phyloP scores from a whole-genome alignment of 1,139 yeast species.

The Candida tetrigidarum region DNA sequence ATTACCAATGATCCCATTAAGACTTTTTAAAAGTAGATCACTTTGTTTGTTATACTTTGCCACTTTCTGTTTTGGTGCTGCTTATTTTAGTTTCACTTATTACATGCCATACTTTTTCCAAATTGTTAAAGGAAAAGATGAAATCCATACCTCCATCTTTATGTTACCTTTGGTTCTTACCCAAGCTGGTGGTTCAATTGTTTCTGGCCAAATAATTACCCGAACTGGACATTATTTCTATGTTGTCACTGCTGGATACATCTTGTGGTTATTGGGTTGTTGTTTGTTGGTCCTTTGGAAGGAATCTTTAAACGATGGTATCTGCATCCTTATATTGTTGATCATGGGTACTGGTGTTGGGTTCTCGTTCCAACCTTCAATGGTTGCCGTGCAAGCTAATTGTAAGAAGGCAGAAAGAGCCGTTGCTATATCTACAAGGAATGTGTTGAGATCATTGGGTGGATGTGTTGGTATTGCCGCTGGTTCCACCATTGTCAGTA shows the following conservation, averaged over 20 bases:
- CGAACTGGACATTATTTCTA: slow-evolving; percentile 45
- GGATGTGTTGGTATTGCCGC: slow-evolving; percentile 47
- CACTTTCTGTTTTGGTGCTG: slow-evolving; percentile 53
- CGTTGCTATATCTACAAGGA: slow-evolving; percentile 57
- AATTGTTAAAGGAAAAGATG: slow-evolving; percentile 45
- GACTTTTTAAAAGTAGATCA: slow-evolving; percentile 43
- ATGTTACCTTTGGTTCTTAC: slow-evolving; percentile 46
- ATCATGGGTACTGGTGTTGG: slow-evolving; percentile 51
- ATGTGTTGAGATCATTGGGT: slow-evolving; percentile 56
- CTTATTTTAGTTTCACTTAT: slow-evolving; percentile 48
- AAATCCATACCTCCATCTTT: slow-evolving; percentile 42
- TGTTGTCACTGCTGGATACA: slow-evolving; percentile 46
- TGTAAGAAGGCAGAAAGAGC: slow-evolving; percentile 55
- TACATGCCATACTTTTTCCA: slow-evolving; percentile 56
- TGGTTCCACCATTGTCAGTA: slow-evolving; percentile 29
- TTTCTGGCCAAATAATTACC: slow-evolving; percentile 49
- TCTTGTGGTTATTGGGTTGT: slow-evolving; percentile 45
- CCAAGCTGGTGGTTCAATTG: slow-evolving; percentile 43
- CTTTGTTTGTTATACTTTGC: slow-evolving; percentile 46
- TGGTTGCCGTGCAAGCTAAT: slow-evolving; percentile 61
- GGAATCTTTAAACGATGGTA: slow-evolving; percentile 33
- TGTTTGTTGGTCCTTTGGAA: slow-evolving; percentile 42
- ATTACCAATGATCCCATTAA: slow-evolving; percentile 61
- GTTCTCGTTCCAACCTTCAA: slow-evolving; percentile 38
- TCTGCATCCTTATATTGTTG: slow-evolving; percentile 37